A percentile compares a stretch with the other conserved stretches of the same genome.
Evolutionary conservation across 257 asterid genomes (phyloP).

Genomic region (Knoxia roxburghii): DNA sequence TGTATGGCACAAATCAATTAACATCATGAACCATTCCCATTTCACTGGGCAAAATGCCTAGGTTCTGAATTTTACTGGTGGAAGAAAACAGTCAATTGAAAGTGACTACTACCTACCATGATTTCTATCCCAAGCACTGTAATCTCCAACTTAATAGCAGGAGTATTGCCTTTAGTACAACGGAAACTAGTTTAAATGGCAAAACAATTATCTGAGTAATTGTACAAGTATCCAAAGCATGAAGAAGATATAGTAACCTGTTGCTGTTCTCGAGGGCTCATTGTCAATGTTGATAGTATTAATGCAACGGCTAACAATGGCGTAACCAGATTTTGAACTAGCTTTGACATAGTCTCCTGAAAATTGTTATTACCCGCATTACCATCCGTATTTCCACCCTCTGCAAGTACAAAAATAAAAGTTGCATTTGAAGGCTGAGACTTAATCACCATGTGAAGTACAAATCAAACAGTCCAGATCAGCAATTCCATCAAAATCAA

Average conservation of each 20-base stretch:
- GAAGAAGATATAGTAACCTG: slow-evolving; percentile 35
- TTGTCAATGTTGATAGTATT: slow-evolving; percentile 31
- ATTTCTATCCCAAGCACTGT: background rate
- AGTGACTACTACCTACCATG: background rate
- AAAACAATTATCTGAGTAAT: background rate
- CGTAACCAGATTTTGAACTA: slow-evolving; percentile 31
- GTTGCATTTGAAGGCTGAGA: background rate
- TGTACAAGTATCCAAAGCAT: slow-evolving; percentile 8
- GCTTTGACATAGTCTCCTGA: slow-evolving; percentile 25
- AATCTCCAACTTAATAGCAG: background rate
- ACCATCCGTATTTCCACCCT: slow-evolving; percentile 53
- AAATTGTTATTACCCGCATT: slow-evolving; percentile 34
- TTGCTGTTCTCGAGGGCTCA: slow-evolving; percentile 42
- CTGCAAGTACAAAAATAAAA: slow-evolving; percentile 28
- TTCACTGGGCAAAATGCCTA: background rate
- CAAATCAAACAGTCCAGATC: background rate
- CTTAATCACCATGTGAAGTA: background rate
- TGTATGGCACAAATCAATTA: too few relatives aligned
- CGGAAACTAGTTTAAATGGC: background rate
- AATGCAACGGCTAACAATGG: slow-evolving; percentile 40
- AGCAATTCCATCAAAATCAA: too few relatives aligned
- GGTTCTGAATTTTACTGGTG: background rate
- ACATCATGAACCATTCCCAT: too few relatives aligned
- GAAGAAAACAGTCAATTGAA: background rate
- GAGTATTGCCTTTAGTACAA: background rate